phyloP scores from a whole-genome alignment of 2,329 filamentous ascomycete genomes.

The Nannizziopsis barbatae region DNA sequence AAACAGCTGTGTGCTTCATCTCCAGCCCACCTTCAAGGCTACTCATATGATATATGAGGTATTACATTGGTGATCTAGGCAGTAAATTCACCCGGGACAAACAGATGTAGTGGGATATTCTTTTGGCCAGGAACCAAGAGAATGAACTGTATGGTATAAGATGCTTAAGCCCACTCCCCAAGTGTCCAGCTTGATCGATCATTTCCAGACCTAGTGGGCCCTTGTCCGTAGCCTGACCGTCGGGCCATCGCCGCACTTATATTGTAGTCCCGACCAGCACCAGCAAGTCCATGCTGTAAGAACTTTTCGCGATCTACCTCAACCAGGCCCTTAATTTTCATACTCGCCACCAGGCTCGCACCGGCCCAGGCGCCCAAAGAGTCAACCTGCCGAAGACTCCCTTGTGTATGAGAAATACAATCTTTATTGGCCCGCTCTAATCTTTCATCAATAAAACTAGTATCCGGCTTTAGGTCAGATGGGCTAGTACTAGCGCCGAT shows the following conservation, averaged over 20 bases:
- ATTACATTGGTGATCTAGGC: too few relatives aligned
- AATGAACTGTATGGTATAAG: neutral
- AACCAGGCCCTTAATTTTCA: conserved; percentile 50
- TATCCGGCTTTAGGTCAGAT: conserved; percentile 22
- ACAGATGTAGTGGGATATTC: too few relatives aligned
- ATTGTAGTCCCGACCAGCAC: conserved; percentile 37
- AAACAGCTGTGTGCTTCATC: too few relatives aligned
- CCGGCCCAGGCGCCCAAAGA: conserved; percentile 55
- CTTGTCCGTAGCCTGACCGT: conserved; percentile 26
- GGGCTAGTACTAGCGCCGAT: neutral
- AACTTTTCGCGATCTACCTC: conserved; percentile 56
- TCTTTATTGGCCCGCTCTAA: conserved; percentile 30
- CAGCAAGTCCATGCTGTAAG: conserved; percentile 39
- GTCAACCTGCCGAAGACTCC: conserved; percentile 42
- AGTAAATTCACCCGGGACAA: too few relatives aligned
- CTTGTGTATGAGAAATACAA: conserved; percentile 25
- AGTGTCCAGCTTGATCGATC: conserved; percentile 42
- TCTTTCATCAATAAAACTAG: conserved; percentile 37
- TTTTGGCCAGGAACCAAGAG: too few relatives aligned
- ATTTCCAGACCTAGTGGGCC: conserved; percentile 25
- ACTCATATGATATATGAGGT: too few relatives aligned
- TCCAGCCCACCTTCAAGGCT: too few relatives aligned
- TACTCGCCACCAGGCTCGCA: conserved; percentile 48
- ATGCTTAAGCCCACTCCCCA: conserved; percentile 32
- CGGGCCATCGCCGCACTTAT: conserved; percentile 27